Evolutionary conservation across 208 protist genomes (phyloP), one percentile per base, ranked within the genome.

Genomic region (Acanthamoeba lugdunensis): DNA sequence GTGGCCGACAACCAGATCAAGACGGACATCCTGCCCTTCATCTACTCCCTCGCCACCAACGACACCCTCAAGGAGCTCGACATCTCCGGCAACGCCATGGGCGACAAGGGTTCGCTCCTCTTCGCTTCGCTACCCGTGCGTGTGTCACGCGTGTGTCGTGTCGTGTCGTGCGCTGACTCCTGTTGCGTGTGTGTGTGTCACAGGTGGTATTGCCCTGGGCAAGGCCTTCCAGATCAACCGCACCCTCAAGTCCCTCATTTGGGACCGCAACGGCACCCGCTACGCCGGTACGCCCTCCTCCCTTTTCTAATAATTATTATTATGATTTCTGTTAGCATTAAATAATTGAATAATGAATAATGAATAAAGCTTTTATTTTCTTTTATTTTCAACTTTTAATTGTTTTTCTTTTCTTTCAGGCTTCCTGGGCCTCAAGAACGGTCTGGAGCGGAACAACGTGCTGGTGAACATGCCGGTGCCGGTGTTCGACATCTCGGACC

Each of bases 141-240:
- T 1, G 2, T 50, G 41, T 21, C 21, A 2, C 37, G 37, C 9
- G 18, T 2, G 56, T 61, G 13, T 61, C 4, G 14, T 63, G 14
- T 63, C 23, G 23, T 63, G 23, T 63, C 23, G 13, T n/a, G 48
- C n/a, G 28, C 23, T 33, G 5, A 13, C 63, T 5, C 0, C 7
- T 21, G 4, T 28, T 48, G 18, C 11, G 16, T 14, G 28, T 56
- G 28, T 16, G 41, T 18, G 58, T 18, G 58, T 21, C 25, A 14
- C 48, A 93, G 67, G 71, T n/a, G 93, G 95, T 2, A 94, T 93
- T 63, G 95, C 94, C 16, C 61, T 96, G 1, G 95, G 93, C 23
- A 96, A 96, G 67, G 95, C 93, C 6, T 33, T 96, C 4, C 95
- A 96, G 81, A 95, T 89, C 16, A 96, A 96, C 81, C 93, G 95